Percentiles rank a stretch among this genome's conserved stretches.
Conservation (phyloP, 2,329 filamentous ascomycete species). For the Arthrobotrys musiformis region DNA sequence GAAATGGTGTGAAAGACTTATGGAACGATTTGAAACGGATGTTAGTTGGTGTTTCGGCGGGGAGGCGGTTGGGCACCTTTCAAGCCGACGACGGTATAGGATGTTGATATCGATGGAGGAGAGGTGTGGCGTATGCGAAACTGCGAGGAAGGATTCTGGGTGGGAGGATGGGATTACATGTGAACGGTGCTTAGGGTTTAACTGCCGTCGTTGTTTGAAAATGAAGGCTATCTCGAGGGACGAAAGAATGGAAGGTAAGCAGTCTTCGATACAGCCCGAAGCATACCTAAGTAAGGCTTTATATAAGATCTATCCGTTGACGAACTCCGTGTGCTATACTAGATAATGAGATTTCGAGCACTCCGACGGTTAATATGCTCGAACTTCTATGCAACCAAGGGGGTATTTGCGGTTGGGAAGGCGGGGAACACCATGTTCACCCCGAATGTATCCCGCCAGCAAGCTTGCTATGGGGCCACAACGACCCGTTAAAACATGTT, state of each 20-base stretch:
- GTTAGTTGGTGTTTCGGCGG: conserved; percentile 3
- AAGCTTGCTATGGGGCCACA: conserved; percentile 17
- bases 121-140: conserved; percentile 8
- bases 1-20: neutral
- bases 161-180: conserved; percentile 12
- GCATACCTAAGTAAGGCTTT: too few species aligned
- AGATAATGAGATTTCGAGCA: neutral
- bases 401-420: neutral
- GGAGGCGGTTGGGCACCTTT: neutral
- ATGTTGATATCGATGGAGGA: conserved; percentile 12
- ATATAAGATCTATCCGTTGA: too few species aligned
- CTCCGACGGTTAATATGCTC: neutral
- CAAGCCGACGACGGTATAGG: neutral
- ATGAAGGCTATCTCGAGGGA: neutral
- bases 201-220: conserved; percentile 4
- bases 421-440: conserved; percentile 21
- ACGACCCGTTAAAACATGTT: conserved; percentile 12
- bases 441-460: conserved; percentile 19
- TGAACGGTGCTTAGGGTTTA: conserved; percentile 25
- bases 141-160: neutral
- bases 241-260: neutral
- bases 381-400: neutral
- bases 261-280: neutral
- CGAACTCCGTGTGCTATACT: neutral
- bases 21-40: conserved; percentile 20